Percentiles rank a stretch among this genome's conserved stretches.
Conservation (phyloP, 495 filamentous ascomycete genomes). For the Lasiosphaeria miniovina region DNA sequence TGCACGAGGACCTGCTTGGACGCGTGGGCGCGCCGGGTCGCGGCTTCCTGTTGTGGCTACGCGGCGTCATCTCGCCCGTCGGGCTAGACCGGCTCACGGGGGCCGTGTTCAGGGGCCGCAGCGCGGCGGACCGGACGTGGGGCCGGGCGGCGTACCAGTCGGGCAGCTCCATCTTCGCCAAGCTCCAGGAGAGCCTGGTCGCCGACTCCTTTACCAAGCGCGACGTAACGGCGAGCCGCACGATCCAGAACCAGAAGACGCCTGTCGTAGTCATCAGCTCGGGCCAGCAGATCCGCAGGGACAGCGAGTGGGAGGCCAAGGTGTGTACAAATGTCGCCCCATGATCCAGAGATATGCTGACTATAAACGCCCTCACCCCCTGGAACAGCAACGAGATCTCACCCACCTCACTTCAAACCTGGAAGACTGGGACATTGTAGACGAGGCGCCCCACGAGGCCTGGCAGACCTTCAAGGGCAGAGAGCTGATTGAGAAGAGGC, state of each 20-base stretch:
- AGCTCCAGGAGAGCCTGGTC: constrained; percentile 89
- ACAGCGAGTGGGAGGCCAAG: constrained; percentile 69
- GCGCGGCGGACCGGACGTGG: constrained; percentile 77
- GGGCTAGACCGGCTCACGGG: constrained; percentile 76
- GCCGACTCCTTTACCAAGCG: constrained; percentile 76
- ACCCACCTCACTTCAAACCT: constrained; percentile 74
- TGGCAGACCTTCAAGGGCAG: constrained; percentile 72
- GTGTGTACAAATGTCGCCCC: constrained; percentile 13
- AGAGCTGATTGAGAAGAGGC: constrained; percentile 53
- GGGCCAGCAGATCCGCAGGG: constrained; percentile 52
- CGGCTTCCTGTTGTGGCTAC: constrained; percentile 82
- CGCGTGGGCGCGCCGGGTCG: constrained; percentile 61
- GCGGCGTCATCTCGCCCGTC: constrained; percentile 78
- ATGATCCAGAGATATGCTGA: background rate
- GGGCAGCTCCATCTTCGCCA: constrained; percentile 79
- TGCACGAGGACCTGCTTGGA: constrained; percentile 80
- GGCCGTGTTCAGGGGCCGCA: constrained; percentile 74
- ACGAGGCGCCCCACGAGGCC: constrained; percentile 79
- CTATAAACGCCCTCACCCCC: background rate
- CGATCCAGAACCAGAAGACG: constrained; percentile 70
- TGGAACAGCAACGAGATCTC: constrained; percentile 66
- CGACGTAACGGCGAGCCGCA: constrained; percentile 70
- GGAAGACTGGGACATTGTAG: constrained; percentile 81
- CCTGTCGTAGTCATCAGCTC: constrained; percentile 82
- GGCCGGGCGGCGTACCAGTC: constrained; percentile 73